Evolutionary conservation across 768 basidiomycete genomes (phyloP).

Genomic region (Hygrocybe coccinea): DNA sequence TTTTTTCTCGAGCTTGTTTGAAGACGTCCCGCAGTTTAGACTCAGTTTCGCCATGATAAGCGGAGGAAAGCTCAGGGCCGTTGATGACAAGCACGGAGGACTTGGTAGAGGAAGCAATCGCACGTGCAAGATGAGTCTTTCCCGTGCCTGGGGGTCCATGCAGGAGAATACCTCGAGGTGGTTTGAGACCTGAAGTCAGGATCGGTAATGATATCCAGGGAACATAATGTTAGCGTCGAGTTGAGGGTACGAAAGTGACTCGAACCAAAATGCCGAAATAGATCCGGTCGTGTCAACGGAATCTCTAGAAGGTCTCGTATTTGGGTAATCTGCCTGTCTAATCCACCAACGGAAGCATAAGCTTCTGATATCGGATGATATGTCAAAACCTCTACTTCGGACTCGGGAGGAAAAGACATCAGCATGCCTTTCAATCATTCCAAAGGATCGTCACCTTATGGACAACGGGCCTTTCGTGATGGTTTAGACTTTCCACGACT

Average conservation of each 20-base stretch:
- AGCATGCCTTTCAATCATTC: background rate
- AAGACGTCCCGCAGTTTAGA: slow-evolving; percentile 86
- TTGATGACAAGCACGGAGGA: slow-evolving; percentile 91
- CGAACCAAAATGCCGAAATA: slow-evolving; percentile 73
- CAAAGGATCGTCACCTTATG: slow-evolving; percentile 34
- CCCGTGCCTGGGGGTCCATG: slow-evolving; percentile 97
- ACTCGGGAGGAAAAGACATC: slow-evolving; percentile 24
- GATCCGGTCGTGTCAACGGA: slow-evolving; percentile 74
- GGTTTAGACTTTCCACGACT: slow-evolving; percentile 33
- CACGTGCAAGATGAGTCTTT: slow-evolving; percentile 93
- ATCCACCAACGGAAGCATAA: slow-evolving; percentile 84
- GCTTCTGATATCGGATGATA: slow-evolving; percentile 45
- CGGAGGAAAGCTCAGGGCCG: slow-evolving; percentile 90
- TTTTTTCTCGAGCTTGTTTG: slow-evolving; percentile 69
- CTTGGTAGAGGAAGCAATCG: slow-evolving; percentile 82
- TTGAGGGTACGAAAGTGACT: slow-evolving; percentile 1
- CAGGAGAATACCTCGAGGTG: slow-evolving; percentile 91
- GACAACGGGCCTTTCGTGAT: slow-evolving; percentile 6
- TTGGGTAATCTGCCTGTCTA: slow-evolving; percentile 79
- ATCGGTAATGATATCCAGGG: background rate
- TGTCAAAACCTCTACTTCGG: slow-evolving; percentile 45
- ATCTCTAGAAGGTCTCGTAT: slow-evolving; percentile 84
- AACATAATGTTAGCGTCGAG: no score
- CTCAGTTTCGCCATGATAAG: slow-evolving; percentile 97
- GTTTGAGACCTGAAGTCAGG: slow-evolving; percentile 67